A percentile compares a stretch with the other conserved stretches of the same genome.
These are phyloP conservation scores for Chlorella sp. DNA, from an alignment of 139 green algal species.

Conservation along the genomic window DNA sequence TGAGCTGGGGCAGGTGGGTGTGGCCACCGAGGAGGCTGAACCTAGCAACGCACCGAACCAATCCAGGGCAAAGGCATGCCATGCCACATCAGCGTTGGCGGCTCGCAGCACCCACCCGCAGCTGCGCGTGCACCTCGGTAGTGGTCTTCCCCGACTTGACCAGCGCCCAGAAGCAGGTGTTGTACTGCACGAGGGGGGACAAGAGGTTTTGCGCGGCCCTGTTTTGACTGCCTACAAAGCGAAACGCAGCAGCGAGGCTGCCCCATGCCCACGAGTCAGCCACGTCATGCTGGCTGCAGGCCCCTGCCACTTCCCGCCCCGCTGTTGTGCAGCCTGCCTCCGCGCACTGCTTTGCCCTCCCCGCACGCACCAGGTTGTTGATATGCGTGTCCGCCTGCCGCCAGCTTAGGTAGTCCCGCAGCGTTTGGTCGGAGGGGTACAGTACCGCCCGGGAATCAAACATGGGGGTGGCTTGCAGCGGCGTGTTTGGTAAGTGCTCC, in stretches of 20 bases:
- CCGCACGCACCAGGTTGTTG: constrained; percentile 83
- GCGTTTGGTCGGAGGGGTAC: constrained; percentile 74
- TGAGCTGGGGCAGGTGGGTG: neutral
- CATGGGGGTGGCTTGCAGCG: constrained; percentile 71
- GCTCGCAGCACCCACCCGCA: constrained; percentile 7
- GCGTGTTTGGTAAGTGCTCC: constrained; percentile 51
- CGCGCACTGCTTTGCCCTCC: too few relatives aligned
- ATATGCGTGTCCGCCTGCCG: constrained; percentile 94
- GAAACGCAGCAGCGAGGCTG: neutral
- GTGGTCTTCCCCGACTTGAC: constrained; percentile 69
- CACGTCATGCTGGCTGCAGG: too few relatives aligned
- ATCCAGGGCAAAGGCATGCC: neutral
- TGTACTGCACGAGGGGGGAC: constrained; percentile 78
- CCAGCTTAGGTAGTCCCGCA: constrained; percentile 94
- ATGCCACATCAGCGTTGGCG: neutral
- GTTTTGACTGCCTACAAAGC: neutral
- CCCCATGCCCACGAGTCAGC: too few relatives aligned
- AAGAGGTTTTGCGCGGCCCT: neutral
- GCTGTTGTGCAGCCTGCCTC: too few relatives aligned
- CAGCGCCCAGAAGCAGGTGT: constrained; percentile 95
- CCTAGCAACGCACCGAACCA: neutral
- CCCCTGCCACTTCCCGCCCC: too few relatives aligned
- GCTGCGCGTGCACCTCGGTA: constrained; percentile 63
- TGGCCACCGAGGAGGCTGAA: too few relatives aligned
- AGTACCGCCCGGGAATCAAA: constrained; percentile 92